A percentile compares a stretch with the other conserved stretches of the same genome.
Conservation (phyloP, 2,329 filamentous ascomycete species). For the Dactylellina leptospora region DNA sequence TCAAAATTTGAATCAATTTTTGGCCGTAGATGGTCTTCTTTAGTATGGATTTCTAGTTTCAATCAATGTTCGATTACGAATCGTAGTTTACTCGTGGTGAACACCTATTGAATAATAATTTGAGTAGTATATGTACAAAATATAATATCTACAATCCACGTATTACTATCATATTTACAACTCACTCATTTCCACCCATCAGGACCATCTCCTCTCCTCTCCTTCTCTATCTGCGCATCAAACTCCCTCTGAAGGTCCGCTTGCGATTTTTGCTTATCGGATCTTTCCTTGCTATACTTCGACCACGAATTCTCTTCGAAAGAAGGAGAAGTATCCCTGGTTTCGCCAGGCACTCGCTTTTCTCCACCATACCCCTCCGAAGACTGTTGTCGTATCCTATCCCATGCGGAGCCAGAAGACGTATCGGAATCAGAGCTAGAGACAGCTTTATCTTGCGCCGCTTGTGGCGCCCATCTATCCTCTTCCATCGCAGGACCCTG, state of each 20-base stretch:
- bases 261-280: constrained; percentile 61
- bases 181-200: constrained; percentile 23
- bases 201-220: constrained; percentile 61
- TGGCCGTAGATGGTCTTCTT: no score
- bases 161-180: background rate
- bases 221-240: constrained; percentile 64
- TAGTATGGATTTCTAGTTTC: no score
- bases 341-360: constrained; percentile 30
- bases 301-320: constrained; percentile 59
- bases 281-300: constrained; percentile 58
- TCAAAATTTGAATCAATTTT: no score
- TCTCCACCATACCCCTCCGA: constrained; percentile 27
- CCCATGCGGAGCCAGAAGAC: constrained; percentile 25
- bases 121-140: constrained; percentile 14
- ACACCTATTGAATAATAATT: no score
- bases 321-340: constrained; percentile 22
- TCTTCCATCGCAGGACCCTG: constrained; percentile 41
- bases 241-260: constrained; percentile 65
- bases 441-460: constrained; percentile 16
- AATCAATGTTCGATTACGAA: no score
- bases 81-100: no score
- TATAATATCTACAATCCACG: constrained; percentile 7
- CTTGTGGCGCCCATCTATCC: constrained; percentile 43
- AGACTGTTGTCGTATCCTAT: constrained; percentile 33
- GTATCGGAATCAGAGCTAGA: constrained; percentile 13